Conservation (phyloP, 2,329 filamentous ascomycete species). For the Scorias spongiosa region DNA sequence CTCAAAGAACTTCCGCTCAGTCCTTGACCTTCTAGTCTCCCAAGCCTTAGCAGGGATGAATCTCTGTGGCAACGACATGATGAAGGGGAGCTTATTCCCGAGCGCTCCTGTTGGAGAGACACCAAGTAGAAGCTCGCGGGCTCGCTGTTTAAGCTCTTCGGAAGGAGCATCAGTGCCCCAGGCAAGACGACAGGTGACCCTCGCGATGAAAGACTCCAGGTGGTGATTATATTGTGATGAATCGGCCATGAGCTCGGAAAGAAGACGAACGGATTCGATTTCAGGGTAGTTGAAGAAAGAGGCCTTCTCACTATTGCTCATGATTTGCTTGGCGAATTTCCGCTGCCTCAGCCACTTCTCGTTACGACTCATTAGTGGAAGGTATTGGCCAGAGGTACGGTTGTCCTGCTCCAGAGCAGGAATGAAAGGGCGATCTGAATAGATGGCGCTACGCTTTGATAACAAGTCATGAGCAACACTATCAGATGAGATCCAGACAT, state of each 20-base stretch:
- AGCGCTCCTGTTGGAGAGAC: conserved; percentile 32
- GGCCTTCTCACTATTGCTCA: conserved; percentile 27
- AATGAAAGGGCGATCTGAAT: conserved; percentile 32
- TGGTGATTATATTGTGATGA: conserved; percentile 28
- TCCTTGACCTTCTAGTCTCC: conserved; percentile 28
- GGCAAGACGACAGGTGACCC: conserved; percentile 31
- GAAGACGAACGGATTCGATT: conserved; percentile 29
- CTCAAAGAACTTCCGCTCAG: conserved; percentile 29
- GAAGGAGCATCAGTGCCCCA: conserved; percentile 30
- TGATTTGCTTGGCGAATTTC: conserved; percentile 31
- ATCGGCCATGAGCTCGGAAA: conserved; percentile 29
- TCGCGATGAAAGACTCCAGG: conserved; percentile 30
- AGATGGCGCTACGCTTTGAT: conserved; percentile 29
- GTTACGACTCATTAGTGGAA: conserved; percentile 30
- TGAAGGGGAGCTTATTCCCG: conserved; percentile 29
- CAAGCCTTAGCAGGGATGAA: conserved; percentile 28
- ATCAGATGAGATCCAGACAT: conserved; percentile 31
- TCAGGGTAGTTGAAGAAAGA: conserved; percentile 29
- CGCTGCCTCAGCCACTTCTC: conserved; percentile 29
- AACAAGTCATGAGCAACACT: conserved; percentile 28
- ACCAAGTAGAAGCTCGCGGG: conserved; percentile 30
- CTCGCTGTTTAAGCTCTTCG: conserved; percentile 32
- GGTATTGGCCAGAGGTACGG: conserved; percentile 29
- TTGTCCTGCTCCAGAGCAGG: conserved; percentile 30
- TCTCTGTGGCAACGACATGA: conserved; percentile 30